Evolutionary conservation across 257 asterid genomes (phyloP).

Genomic region (Ilex aquifolium): DNA sequence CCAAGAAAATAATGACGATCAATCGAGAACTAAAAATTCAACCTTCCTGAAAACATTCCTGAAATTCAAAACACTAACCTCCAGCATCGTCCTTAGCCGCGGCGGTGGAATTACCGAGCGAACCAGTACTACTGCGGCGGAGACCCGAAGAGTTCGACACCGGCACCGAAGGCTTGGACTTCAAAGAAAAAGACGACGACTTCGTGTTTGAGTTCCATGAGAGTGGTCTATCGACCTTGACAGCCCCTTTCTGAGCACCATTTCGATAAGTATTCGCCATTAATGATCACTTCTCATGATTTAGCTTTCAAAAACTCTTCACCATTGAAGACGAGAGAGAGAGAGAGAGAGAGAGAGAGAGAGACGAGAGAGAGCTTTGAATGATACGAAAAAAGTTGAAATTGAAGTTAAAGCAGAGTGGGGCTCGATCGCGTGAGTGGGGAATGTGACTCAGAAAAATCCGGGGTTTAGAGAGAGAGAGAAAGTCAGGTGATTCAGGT

Average conservation of each 20-base stretch:
- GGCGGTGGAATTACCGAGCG: constrained; percentile 16
- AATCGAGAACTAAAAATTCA: neutral
- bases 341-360: neutral
- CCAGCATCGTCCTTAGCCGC: constrained; percentile 34
- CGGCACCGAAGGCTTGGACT: constrained; percentile 31
- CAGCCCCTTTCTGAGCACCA: constrained; percentile 34
- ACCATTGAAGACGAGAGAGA: neutral
- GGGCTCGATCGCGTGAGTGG: neutral
- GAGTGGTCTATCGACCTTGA: constrained; percentile 35
- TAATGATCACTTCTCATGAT: neutral
- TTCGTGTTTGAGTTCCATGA: constrained; percentile 33
- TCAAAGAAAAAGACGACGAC: constrained; percentile 35
- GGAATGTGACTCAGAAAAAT: neutral
- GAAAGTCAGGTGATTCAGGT: neutral
- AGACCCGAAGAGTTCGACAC: constrained; percentile 14
- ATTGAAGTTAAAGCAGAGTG: neutral
- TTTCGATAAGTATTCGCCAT: constrained; percentile 48
- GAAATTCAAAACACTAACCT: constrained; percentile 19
- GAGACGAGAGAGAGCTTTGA: neutral
- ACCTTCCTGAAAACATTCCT: neutral
- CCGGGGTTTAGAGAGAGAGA: neutral
- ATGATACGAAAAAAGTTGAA: neutral
- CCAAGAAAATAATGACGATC: neutral
- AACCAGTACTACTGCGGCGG: constrained; percentile 48
- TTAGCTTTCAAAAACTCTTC: neutral